A percentile compares a stretch with the other conserved stretches of the same genome.
Conservation (phyloP, 345 rosid species). For the Linum usitatissimum region DNA sequence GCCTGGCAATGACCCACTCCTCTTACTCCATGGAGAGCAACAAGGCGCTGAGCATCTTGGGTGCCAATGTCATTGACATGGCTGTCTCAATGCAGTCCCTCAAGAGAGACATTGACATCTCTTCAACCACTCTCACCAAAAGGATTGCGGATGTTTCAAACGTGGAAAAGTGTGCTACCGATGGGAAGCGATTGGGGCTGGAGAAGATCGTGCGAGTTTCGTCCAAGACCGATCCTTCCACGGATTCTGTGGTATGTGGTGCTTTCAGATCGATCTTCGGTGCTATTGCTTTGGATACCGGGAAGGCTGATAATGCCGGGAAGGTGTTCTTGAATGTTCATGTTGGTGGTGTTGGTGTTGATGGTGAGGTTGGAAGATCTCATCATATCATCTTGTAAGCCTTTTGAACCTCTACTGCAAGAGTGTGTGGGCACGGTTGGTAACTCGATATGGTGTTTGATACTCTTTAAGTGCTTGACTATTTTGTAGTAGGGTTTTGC, state of each 20-base stretch:
- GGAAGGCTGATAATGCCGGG: conserved; percentile 36
- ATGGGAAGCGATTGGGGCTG: conserved; percentile 43
- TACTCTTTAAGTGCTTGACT: neutral
- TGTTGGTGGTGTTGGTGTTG: conserved; percentile 9
- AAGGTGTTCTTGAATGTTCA: conserved; percentile 44
- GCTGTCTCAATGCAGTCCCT: conserved; percentile 31
- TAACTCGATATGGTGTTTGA: neutral
- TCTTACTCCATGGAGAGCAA: conserved; percentile 63
- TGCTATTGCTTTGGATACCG: conserved; percentile 52
- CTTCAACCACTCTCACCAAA: conserved; percentile 35
- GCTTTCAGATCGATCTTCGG: conserved; percentile 64
- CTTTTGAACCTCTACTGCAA: neutral
- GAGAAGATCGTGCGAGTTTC: conserved; percentile 52
- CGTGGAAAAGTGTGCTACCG: conserved; percentile 44
- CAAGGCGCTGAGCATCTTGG: conserved; percentile 49
- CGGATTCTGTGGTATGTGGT: conserved; percentile 34
- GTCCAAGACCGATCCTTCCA: conserved; percentile 36
- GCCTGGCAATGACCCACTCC: conserved; percentile 62
- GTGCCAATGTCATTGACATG: conserved; percentile 40
- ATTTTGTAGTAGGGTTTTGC: neutral
- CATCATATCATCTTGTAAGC: conserved; percentile 16
- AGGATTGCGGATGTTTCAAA: conserved; percentile 30
- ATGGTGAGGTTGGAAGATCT: conserved; percentile 21
- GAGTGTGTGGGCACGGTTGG: neutral
- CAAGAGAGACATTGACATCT: conserved; percentile 33